Conservation (phyloP, 768 basidiomycete genomes). For the Tremella fuciformis region DNA sequence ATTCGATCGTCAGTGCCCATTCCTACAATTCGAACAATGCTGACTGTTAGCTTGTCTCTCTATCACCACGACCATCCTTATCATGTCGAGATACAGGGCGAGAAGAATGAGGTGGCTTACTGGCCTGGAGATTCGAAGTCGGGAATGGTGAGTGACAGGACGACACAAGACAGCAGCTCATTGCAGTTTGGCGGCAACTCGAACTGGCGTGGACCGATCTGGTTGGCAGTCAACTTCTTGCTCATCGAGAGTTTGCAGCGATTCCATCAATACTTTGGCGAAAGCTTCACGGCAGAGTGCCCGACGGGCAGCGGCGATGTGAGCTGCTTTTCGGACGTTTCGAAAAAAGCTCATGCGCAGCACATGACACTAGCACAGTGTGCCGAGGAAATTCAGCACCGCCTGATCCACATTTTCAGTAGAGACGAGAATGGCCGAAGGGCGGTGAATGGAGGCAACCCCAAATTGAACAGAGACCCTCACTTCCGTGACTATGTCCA, state of each 20-base stretch:
- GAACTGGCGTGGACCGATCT: slow-evolving; percentile 86
- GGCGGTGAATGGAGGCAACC: slow-evolving; percentile 86
- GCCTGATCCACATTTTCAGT: slow-evolving; percentile 98
- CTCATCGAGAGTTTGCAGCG: slow-evolving; percentile 91
- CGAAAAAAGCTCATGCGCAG: slow-evolving; percentile 10
- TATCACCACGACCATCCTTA: slow-evolving; percentile 87
- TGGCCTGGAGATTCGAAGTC: slow-evolving; percentile 98
- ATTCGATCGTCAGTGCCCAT: slow-evolving; percentile 76
- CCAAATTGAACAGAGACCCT: slow-evolving; percentile 82
- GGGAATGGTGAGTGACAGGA: slow-evolving; percentile 62
- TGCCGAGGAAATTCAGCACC: slow-evolving; percentile 96
- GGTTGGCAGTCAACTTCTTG: slow-evolving; percentile 95
- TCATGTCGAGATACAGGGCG: slow-evolving; percentile 89
- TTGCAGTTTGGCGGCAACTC: slow-evolving; percentile 63
- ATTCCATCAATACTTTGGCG: slow-evolving; percentile 91
- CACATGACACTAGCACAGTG: slow-evolving; percentile 92
- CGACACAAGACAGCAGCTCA: slow-evolving; percentile 1
- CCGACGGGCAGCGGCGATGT: slow-evolving; percentile 90
- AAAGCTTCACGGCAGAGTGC: slow-evolving; percentile 87
- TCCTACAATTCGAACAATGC: not conserved
- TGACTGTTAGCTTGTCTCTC: slow-evolving; percentile 68
- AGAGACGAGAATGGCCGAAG: slow-evolving; percentile 80
- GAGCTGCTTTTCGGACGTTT: too few relatives aligned
- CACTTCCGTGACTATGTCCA: slow-evolving; percentile 95
- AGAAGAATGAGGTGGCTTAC: slow-evolving; percentile 86